These are phyloP conservation scores for Echites panduratus DNA, from an alignment of 257 asterid genomes.

Conservation along the genomic window DNA sequence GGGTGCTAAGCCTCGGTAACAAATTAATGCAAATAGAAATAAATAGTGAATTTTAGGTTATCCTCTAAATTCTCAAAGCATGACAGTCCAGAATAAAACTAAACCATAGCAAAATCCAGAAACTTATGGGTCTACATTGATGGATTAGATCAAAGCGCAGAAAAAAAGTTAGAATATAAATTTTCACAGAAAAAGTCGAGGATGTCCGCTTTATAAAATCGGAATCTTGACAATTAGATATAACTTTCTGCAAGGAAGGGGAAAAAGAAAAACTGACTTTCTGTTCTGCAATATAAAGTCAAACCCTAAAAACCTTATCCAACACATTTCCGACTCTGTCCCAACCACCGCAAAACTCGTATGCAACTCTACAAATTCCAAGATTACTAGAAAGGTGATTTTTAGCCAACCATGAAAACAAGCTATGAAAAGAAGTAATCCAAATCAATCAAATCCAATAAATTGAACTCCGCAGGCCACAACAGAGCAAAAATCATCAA, in stretches of 20 bases:
- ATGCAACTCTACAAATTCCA: background rate
- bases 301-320: slow-evolving; percentile 30
- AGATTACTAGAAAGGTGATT: background rate
- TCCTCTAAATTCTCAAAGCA: background rate
- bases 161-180: background rate
- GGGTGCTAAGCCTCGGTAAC: background rate
- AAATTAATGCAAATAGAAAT: background rate
- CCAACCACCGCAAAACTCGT: background rate
- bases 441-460: background rate
- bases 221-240: background rate
- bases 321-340: background rate
- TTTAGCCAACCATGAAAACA: background rate
- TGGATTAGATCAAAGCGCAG: background rate
- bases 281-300: slow-evolving; percentile 30
- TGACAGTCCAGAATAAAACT: background rate
- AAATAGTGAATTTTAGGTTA: background rate
- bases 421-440: background rate
- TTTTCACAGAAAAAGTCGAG: background rate
- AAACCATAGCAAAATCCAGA: background rate
- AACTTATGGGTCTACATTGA: slow-evolving; percentile 5
- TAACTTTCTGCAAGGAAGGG: background rate
- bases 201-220: background rate
- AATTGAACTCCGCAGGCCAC: slow-evolving; percentile 12
- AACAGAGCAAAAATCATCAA: slow-evolving; percentile 16
- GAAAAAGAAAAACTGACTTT: slow-evolving; percentile 14